Base-by-base conservation (phyloP, 2,329 filamentous ascomycete genomes). In the Aspergillus amoenus region DNA sequence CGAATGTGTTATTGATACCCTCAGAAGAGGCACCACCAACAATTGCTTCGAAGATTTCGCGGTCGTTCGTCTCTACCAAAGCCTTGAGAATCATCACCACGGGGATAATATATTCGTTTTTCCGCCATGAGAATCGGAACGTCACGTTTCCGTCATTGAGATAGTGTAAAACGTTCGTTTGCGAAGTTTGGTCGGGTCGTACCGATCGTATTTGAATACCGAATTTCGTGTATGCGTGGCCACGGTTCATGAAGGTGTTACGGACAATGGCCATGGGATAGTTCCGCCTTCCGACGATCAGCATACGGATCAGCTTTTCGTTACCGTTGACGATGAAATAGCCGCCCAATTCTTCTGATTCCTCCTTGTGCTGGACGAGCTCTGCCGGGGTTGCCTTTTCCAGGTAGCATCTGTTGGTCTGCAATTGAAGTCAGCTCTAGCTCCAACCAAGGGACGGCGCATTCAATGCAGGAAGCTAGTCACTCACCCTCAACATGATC, bases 251-350 rank as follows among this genome's bases (percentile, higher is more conserved):
- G 78, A 97, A 99, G 65, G 93, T 96, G 48, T 89, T 88, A 71
- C 94, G 90, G 66, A 91, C 85, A 73, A 97, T 97, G 46, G 93
- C 93, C 85, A 97, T 90, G 50, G 94, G 93, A 70, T 91, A 97
- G 75, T 99, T 99, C 69, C 94, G 84, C 75, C 91, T 86, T 71
- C 92, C 91, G 61, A 97, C 85, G 62, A 96, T 88, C 61, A 99
- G 82, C 80, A 97, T 87, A 70, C 94, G 91, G 67, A 97, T 92
- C 57, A 97, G 85, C 79, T 97, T 97, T 75, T 99, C 94, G 69
- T 93, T 96, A 63, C 94, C 94, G 73, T 99, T 99, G 68, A 99
- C 90, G 68, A 99, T 87, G 71, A 97, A 99, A 75, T 97, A 99
- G 44, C 94, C 94, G 39, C 94, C 94, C 32, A 97, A 78, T 75